These are phyloP conservation scores for Candida railenensis DNA, from an alignment of 805 yeast species.

Conservation along the genomic window DNA sequence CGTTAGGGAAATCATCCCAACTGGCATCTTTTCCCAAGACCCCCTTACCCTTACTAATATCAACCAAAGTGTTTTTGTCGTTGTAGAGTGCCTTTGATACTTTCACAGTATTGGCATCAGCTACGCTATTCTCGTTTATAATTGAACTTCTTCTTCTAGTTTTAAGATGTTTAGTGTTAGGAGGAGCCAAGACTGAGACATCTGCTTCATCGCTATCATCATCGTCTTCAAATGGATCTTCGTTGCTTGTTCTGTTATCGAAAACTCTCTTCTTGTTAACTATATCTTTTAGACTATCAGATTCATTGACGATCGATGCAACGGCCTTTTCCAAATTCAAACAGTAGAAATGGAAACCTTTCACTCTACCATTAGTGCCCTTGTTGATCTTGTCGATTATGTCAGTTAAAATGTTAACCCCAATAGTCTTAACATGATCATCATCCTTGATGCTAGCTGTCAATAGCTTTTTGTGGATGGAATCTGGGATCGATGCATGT, in stretches of 20 bases:
- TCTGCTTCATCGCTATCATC: constrained; percentile 28
- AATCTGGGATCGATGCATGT: constrained; percentile 76
- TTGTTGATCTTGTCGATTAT: constrained; percentile 58
- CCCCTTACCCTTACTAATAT: constrained; percentile 83
- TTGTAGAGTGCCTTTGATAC: constrained; percentile 19
- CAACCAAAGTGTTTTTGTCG: constrained; percentile 58
- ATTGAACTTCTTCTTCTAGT: constrained; percentile 33
- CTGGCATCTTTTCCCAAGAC: constrained; percentile 84
- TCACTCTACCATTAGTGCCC: constrained; percentile 56
- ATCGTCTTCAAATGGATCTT: constrained; percentile 34
- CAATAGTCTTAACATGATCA: constrained; percentile 76
- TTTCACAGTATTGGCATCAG: constrained; percentile 5
- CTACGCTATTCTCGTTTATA: constrained; percentile 40
- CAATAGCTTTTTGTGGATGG: constrained; percentile 54
- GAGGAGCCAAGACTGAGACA: constrained; percentile 2
- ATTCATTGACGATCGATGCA: constrained; percentile 74
- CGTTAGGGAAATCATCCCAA: constrained; percentile 97
- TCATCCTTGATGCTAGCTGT: constrained; percentile 55
- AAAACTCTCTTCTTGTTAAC: constrained; percentile 31
- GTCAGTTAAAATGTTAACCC: constrained; percentile 70
- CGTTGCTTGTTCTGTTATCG: constrained; percentile 23
- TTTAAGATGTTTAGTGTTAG: not conserved
- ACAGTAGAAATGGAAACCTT: constrained; percentile 90
- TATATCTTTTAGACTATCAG: constrained; percentile 48
- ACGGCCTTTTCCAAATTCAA: constrained; percentile 89